Conservation (phyloP, 139 green algal species). For the Bryopsis sp. region DNA sequence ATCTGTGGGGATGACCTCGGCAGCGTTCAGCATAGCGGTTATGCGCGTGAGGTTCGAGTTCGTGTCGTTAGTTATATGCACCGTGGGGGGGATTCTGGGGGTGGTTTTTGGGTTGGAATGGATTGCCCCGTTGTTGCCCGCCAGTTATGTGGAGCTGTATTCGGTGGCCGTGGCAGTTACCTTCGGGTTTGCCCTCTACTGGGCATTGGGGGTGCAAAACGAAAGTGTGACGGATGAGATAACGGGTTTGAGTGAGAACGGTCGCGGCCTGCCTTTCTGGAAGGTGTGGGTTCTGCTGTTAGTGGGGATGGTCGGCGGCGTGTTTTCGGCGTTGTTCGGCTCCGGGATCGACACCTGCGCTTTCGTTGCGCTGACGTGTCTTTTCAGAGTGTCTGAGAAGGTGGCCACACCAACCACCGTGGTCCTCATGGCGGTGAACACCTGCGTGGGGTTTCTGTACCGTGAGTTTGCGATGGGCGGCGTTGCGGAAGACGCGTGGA, state of each 20-base stretch:
- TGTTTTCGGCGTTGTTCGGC: neutral
- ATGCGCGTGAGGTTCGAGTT: neutral
- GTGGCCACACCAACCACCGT: neutral
- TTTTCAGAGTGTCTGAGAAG: neutral
- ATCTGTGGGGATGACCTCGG: neutral
- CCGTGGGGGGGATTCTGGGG: neutral
- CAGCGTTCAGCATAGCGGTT: neutral
- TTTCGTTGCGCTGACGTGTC: neutral
- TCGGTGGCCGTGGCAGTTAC: neutral
- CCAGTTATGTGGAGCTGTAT: neutral
- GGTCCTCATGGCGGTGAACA: neutral
- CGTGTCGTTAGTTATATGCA: neutral
- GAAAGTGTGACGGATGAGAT: neutral
- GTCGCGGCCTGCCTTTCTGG: neutral
- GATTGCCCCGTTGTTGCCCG: neutral
- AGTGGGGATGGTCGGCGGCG: neutral
- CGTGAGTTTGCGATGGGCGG: neutral
- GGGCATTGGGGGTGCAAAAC: neutral
- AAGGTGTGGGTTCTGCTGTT: neutral
- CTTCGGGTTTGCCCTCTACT: constrained; percentile 1
- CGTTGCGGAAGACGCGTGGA: neutral
- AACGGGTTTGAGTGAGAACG: neutral
- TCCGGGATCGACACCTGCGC: neutral
- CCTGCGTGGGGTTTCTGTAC: neutral
- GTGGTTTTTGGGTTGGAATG: neutral